Conservation (phyloP, 345 rosid species). For the Nasturtium officinale region DNA sequence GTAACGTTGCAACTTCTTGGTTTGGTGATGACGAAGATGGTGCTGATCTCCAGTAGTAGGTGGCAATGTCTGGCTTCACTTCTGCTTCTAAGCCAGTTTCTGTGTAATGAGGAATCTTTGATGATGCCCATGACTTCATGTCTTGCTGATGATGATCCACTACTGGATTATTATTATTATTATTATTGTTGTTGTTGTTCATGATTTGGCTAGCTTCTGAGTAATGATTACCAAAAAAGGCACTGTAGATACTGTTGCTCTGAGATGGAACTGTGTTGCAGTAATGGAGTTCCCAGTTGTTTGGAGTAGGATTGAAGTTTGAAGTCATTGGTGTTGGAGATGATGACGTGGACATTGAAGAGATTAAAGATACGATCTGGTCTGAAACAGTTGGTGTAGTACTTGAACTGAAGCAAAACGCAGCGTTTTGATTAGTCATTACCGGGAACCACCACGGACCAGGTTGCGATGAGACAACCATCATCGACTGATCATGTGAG, state of each 20-base stretch:
- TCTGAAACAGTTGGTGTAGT: conserved; percentile 43
- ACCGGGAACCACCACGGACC: conserved; percentile 31
- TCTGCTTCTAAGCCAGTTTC: conserved; percentile 39
- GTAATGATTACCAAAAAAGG: conserved; percentile 42
- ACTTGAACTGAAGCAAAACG: conserved; percentile 49
- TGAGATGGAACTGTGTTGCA: conserved; percentile 39
- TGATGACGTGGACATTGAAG: conserved; percentile 48
- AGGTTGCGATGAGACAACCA: conserved; percentile 39
- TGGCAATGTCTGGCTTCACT: conserved; percentile 44
- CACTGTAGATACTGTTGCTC: conserved; percentile 37
- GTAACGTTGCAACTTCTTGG: conserved; percentile 30
- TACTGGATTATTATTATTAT: neutral
- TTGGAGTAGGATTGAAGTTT: conserved; percentile 60
- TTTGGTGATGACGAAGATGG: conserved; percentile 35
- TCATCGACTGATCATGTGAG: conserved; percentile 43
- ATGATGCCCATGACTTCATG: conserved; percentile 40
- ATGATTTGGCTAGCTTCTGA: conserved; percentile 35
- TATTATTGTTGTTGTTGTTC: conserved; percentile 21
- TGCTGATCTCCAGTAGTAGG: conserved; percentile 39
- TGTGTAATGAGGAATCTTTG: conserved; percentile 38
- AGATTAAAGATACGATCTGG: conserved; percentile 41
- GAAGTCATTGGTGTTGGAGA: conserved; percentile 52
- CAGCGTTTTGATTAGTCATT: conserved; percentile 39
- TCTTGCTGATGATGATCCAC: conserved; percentile 1
- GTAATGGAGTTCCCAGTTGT: conserved; percentile 46